Base-by-base conservation (phyloP, 225 moss, liverwort and hornwort species). In the Polytrichum formosum region DNA sequence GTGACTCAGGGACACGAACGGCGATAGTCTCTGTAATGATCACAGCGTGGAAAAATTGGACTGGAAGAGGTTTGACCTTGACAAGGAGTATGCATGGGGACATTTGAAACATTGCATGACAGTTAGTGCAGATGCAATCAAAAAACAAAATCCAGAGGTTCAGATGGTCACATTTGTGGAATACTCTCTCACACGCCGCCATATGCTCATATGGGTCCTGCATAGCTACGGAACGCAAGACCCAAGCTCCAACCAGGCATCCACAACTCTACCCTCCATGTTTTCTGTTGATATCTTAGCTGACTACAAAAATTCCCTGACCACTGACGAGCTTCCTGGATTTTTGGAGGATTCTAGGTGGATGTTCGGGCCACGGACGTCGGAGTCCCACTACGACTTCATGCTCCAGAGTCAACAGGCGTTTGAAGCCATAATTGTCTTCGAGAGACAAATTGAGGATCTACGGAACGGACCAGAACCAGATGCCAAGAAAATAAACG, bases 161-260 rank as follows among this genome's bases (percentile, higher is more conserved):
- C 29, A 68, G 35, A 37, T 46, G 35, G 67, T 68, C 19, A 68
- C 67, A 35, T 68, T 68, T 68, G 67, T 68, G 67, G 67, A 68
- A 35, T 68, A 68, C 31, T 0, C 67, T 6, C 20, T 68, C 6
- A n/a, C 30, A 30, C 29, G 29, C 18, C 6, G 25, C 18, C 67
- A 68, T 26, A 30, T 68, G 9, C 67, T 68, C 29, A 68, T 68
- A 18, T 68, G 67, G 67, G 67, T 68, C 7, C 19, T 68, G 53
- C 67, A 68, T 46, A 68, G 31, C 31, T 16, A n/a, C n/a, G 67
- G 67, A 6, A 46, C 35, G 35, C 18, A 37, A 25, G 56, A 56
- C 5, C 56, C 56, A 21, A 56, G 56, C 21, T 18, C 56, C 21
- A 5, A 56, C 56, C 56, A 56, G 56, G 21, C 18, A 56, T 29